phyloP scores from a whole-genome alignment of 257 asterid genomes.

The Plantago elongata region DNA sequence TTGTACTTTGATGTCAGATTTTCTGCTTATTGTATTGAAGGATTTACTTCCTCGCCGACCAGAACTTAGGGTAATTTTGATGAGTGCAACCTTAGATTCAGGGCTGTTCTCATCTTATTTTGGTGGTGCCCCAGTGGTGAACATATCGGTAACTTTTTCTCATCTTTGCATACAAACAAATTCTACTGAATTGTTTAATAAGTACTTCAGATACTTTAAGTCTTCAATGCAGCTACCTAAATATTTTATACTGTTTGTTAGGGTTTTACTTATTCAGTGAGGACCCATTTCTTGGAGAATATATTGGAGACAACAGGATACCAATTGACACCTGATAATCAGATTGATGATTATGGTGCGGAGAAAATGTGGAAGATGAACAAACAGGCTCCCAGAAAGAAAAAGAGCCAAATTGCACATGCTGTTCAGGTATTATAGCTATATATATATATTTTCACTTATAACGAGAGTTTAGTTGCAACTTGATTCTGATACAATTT shows the following conservation, averaged over 20 bases:
- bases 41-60: conserved; percentile 94
- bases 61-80: conserved; percentile 78
- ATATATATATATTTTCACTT: too few relatives aligned
- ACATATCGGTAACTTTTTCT: conserved; percentile 52
- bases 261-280: conserved; percentile 84
- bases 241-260: conserved; percentile 20
- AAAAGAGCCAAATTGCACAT: conserved; percentile 81
- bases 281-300: conserved; percentile 72
- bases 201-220: neutral
- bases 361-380: conserved; percentile 84
- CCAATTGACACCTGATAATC: conserved; percentile 75
- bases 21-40: conserved; percentile 81
- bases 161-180: neutral
- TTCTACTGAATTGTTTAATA: neutral
- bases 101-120: conserved; percentile 88
- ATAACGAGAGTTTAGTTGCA: too few relatives aligned
- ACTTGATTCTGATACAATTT: conserved; percentile 27
- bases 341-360: conserved; percentile 81
- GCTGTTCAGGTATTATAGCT: conserved; percentile 82
- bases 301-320: conserved; percentile 83
- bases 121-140: conserved; percentile 66
- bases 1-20: conserved; percentile 53
- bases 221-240: conserved; percentile 17
- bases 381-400: conserved; percentile 80
- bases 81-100: conserved; percentile 98